These are phyloP conservation scores for Penicillium sp. DNA, from an alignment of 2,329 filamentous ascomycete species.

Conservation along the genomic window DNA sequence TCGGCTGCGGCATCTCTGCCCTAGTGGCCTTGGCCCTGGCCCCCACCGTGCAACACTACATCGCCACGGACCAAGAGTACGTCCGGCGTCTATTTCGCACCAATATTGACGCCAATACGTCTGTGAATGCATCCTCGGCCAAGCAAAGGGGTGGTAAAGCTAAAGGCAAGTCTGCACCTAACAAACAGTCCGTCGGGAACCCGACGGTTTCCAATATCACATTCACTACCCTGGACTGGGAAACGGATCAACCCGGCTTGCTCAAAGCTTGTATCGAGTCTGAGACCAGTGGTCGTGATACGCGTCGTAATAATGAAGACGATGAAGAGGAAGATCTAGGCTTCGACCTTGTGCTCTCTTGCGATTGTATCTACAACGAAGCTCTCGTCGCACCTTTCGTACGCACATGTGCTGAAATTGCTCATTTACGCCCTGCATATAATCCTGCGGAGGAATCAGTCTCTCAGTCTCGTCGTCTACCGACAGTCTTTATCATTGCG, in stretches of 20 bases:
- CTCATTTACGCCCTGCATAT: constrained; percentile 53
- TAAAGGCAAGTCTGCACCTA: constrained; percentile 5
- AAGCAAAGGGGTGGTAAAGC: constrained; percentile 11
- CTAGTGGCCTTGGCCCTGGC: constrained; percentile 70
- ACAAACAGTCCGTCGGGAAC: constrained; percentile 1
- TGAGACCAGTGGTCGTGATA: not conserved
- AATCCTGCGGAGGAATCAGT: constrained; percentile 10
- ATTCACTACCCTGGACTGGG: constrained; percentile 77
- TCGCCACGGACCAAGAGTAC: constrained; percentile 86
- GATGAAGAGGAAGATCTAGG: constrained; percentile 37
- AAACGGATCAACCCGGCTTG: constrained; percentile 49
- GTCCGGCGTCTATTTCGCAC: constrained; percentile 71
- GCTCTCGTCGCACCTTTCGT: constrained; percentile 77
- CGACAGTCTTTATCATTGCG: constrained; percentile 75
- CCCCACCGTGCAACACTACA: constrained; percentile 61
- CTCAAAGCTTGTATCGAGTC: constrained; percentile 38
- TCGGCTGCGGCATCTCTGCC: constrained; percentile 85
- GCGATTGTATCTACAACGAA: constrained; percentile 96
- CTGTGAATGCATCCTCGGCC: not conserved
- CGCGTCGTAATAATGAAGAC: constrained; percentile 4
- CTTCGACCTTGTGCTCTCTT: constrained; percentile 76
- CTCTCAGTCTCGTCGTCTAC: constrained; percentile 10
- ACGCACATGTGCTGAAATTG: constrained; percentile 74
- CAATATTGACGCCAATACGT: constrained; percentile 61
- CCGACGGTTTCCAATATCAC: constrained; percentile 45